Conservation (phyloP, 371 early-diverging fungal genomes). For the Apophysomyces elegans region DNA sequence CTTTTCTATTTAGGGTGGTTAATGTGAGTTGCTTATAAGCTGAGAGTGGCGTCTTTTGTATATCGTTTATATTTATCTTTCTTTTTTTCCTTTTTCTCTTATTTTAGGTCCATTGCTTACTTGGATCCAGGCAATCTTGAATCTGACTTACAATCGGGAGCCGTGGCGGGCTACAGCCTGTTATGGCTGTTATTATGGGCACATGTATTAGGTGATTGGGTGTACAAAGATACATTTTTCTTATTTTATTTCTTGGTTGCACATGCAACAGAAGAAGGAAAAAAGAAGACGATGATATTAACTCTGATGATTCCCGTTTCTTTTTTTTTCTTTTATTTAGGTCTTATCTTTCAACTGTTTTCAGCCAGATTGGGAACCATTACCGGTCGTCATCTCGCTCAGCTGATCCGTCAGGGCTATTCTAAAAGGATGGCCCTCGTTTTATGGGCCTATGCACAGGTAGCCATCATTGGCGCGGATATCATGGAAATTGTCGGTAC, state of each 20-base stretch:
- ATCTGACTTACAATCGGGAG: conserved; percentile 75
- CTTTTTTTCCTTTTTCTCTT: conserved; percentile 12
- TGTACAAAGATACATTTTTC: no score
- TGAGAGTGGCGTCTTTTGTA: background rate
- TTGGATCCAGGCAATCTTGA: conserved; percentile 81
- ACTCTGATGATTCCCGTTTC: background rate
- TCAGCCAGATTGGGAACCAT: conserved; percentile 70
- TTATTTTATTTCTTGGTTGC: no score
- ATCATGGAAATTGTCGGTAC: conserved; percentile 80
- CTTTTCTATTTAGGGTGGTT: conserved; percentile 38
- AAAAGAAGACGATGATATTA: no score
- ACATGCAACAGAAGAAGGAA: no score
- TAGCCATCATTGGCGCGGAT: conserved; percentile 79
- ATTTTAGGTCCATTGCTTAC: conserved; percentile 69
- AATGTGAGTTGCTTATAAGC: conserved; percentile 29
- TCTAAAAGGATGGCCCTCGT: conserved; percentile 45
- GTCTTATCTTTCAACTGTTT: conserved; percentile 65
- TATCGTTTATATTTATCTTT: background rate
- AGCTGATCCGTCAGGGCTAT: conserved; percentile 57
- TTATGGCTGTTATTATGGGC: conserved; percentile 71
- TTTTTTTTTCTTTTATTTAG: conserved; percentile 7
- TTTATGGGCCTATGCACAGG: conserved; percentile 67
- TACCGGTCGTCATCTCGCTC: conserved; percentile 70
- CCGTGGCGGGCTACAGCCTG: conserved; percentile 65
- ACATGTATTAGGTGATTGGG: conserved; percentile 57